Conservation (phyloP, 148 eudicot genomes). For the Arctostaphylos glauca region DNA sequence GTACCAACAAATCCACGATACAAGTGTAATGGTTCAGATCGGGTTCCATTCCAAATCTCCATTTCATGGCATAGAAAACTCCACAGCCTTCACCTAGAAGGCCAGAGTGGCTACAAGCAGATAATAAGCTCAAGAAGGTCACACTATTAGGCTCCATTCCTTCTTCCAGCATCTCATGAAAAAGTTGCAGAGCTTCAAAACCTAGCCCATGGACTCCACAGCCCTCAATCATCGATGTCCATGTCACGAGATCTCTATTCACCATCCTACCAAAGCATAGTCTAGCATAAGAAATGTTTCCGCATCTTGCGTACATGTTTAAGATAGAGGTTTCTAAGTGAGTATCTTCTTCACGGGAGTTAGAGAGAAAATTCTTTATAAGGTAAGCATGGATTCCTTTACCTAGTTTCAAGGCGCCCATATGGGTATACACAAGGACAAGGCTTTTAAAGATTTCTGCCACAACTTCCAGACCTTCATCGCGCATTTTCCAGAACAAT, state of each 20-base stretch:
- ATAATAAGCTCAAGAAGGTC: conserved; percentile 44
- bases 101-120: conserved; percentile 63
- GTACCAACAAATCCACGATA: conserved; percentile 47
- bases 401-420: conserved; percentile 48
- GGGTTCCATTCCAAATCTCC: conserved; percentile 39
- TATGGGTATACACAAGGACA: conserved; percentile 34
- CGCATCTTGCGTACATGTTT: conserved; percentile 31
- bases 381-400: conserved; percentile 47
- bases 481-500: conserved; percentile 31
- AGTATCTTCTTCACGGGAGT: conserved; percentile 15
- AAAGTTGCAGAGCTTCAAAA: conserved; percentile 34
- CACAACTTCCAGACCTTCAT: conserved; percentile 18
- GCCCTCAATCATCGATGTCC: conserved; percentile 66
- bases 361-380: conserved; percentile 23
- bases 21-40: conserved; percentile 45
- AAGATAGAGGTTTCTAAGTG: conserved; percentile 33
- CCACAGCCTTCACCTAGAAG: conserved; percentile 41
- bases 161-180: conserved; percentile 36
- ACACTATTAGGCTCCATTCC: conserved; percentile 45
- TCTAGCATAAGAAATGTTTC: conserved; percentile 25
- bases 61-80: conserved; percentile 40
- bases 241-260: conserved; percentile 37
- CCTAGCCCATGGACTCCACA: conserved; percentile 49
- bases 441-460: conserved; percentile 32
- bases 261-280: conserved; percentile 30